A percentile compares a stretch with the other conserved stretches of the same genome.
These are phyloP conservation scores for Hyphodiscus hymeniophilus DNA, from an alignment of 495 filamentous ascomycete species.

Conservation along the genomic window DNA sequence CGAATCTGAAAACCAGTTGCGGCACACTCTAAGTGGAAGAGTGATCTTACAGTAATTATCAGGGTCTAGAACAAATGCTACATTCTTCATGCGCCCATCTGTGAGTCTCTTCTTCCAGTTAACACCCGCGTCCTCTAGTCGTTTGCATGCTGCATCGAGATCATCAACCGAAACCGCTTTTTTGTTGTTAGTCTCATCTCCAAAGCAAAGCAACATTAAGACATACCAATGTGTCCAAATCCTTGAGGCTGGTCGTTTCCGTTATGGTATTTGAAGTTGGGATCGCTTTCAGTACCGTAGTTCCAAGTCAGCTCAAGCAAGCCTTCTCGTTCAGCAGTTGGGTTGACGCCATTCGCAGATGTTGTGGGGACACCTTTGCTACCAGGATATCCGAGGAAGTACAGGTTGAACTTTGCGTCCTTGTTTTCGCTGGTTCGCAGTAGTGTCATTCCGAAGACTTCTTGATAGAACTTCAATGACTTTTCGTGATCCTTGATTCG, in stretches of 20 bases:
- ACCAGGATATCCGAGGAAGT: slow-evolving; percentile 79
- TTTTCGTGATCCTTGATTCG: slow-evolving; percentile 83
- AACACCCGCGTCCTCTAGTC: slow-evolving; percentile 74
- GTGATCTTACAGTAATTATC: slow-evolving; percentile 66
- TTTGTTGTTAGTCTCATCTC: too few relatives aligned
- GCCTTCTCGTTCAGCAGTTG: slow-evolving; percentile 64
- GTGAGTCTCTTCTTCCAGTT: slow-evolving; percentile 93
- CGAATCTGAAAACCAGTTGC: too few relatives aligned
- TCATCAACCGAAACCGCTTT: slow-evolving; percentile 81
- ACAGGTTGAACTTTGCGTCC: slow-evolving; percentile 73
- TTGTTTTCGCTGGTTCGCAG: slow-evolving; percentile 62
- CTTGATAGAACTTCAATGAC: slow-evolving; percentile 83
- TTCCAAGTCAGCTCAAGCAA: slow-evolving; percentile 93
- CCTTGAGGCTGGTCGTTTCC: slow-evolving; percentile 89
- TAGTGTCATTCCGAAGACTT: slow-evolving; percentile 80
- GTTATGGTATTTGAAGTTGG: slow-evolving; percentile 78
- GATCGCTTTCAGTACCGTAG: slow-evolving; percentile 89
- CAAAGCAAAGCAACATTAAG: too few relatives aligned
- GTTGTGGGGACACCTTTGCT: slow-evolving; percentile 37
- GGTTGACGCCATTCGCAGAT: slow-evolving; percentile 49
- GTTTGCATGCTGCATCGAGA: slow-evolving; percentile 71
- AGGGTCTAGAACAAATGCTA: slow-evolving; percentile 91
- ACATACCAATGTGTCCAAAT: slow-evolving; percentile 83
- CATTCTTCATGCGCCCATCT: slow-evolving; percentile 86
- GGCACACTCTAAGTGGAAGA: too few relatives aligned